A percentile compares a stretch with the other conserved stretches of the same genome.
phyloP scores from a whole-genome alignment of 1,139 yeast genomes.

The Nakaseomyces delphensis region DNA sequence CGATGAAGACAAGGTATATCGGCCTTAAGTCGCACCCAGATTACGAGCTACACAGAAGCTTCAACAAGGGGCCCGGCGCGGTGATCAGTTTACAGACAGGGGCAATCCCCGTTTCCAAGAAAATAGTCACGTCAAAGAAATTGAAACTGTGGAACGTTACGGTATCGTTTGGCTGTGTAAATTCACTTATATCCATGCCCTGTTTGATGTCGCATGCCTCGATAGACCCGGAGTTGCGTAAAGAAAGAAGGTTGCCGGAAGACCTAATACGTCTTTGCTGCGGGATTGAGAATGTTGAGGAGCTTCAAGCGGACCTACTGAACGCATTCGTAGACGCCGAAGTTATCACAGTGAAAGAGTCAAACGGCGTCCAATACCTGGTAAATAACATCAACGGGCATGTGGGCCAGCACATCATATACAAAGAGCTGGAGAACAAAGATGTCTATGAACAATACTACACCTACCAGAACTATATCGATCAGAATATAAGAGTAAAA shows the following conservation, averaged over 20 bases:
- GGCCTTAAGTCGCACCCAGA: constrained; percentile 79
- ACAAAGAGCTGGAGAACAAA: constrained; percentile 10
- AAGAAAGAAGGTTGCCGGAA: constrained; percentile 84
- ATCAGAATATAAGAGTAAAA: constrained; percentile 1
- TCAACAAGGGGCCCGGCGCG: constrained; percentile 82
- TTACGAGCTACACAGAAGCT: constrained; percentile 64
- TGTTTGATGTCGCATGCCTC: constrained; percentile 97
- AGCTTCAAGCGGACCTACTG: constrained; percentile 63
- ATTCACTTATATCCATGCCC: constrained; percentile 84
- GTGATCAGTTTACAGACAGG: constrained; percentile 88
- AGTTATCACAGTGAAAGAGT: constrained; percentile 24
- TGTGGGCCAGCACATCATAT: constrained; percentile 17
- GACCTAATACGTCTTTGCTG: constrained; percentile 82
- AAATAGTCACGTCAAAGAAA: constrained; percentile 59
- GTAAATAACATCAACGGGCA: constrained; percentile 20
- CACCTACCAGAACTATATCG: constrained; percentile 5
- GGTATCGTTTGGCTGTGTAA: constrained; percentile 90
- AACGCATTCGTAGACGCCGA: constrained; percentile 63
- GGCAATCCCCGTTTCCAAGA: constrained; percentile 53
- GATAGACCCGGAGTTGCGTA: constrained; percentile 76
- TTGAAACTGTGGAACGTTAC: constrained; percentile 73
- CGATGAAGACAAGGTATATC: constrained; percentile 65
- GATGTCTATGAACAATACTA: constrained; percentile 17
- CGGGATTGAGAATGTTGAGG: constrained; percentile 47
- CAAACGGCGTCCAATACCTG: constrained; percentile 19